These are phyloP conservation scores for Sugiyamaella qingdaonensis DNA, from an alignment of 805 yeast genomes.

Conservation along the genomic window DNA sequence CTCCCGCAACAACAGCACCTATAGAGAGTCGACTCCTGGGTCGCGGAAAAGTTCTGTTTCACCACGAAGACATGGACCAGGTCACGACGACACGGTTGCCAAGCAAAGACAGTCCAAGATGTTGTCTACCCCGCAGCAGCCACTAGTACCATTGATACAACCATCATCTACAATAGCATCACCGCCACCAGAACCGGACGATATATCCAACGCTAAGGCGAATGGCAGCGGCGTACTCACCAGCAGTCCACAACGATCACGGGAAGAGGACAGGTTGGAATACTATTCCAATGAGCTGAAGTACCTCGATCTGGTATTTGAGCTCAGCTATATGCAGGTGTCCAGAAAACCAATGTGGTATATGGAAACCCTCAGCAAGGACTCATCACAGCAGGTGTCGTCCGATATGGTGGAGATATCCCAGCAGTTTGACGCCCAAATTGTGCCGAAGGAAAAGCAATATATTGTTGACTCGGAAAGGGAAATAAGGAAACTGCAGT, in stretches of 20 bases:
- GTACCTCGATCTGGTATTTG: slow-evolving; percentile 19
- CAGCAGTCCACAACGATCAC: not conserved
- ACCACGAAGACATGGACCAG: not conserved
- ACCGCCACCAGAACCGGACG: not conserved
- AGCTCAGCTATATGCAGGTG: slow-evolving; percentile 13
- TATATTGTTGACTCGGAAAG: slow-evolving; percentile 13
- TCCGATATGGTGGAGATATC: slow-evolving; percentile 13
- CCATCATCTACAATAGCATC: not conserved
- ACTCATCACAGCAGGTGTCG: slow-evolving; percentile 10
- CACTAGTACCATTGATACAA: not conserved
- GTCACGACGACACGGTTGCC: not conserved
- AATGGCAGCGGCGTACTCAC: not conserved
- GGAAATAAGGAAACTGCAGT: slow-evolving; percentile 17
- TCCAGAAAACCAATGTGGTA: slow-evolving; percentile 6
- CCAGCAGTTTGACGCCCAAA: slow-evolving; percentile 2
- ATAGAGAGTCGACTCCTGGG: not conserved
- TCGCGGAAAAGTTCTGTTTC: slow-evolving; percentile 10
- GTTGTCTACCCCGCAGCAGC: not conserved
- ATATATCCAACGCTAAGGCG: not conserved
- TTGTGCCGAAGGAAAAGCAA: slow-evolving; percentile 14
- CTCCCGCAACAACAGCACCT: not conserved
- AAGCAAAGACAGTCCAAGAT: not conserved
- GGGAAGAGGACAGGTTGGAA: slow-evolving; percentile 3
- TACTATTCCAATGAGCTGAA: slow-evolving; percentile 13
- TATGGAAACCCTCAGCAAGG: slow-evolving; percentile 10